Evolutionary conservation across 805 yeast species (phyloP).

Genomic region (Saturnispora mendoncae): DNA sequence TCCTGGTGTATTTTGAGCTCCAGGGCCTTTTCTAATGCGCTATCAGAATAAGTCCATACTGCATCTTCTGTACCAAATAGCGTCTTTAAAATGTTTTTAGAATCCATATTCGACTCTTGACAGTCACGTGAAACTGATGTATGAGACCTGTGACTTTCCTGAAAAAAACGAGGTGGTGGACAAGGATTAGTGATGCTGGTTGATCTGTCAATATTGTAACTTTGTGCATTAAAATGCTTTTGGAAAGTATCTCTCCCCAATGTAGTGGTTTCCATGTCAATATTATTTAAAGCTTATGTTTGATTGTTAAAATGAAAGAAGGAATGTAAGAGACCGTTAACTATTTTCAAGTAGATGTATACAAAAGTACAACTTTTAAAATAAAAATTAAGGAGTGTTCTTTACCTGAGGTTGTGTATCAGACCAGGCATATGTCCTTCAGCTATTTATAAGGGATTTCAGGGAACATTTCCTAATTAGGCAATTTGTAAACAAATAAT

Average conservation of each 20-base stretch:
- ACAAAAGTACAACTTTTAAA: no score
- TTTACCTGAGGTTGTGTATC: no score
- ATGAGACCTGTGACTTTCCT: no score
- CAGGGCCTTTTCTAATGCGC: slow-evolving; percentile 49
- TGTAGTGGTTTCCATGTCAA: neutral
- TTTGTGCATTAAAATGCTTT: neutral
- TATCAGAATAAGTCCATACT: slow-evolving; percentile 49
- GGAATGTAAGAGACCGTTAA: neutral
- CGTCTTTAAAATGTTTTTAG: slow-evolving; percentile 28
- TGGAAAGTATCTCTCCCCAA: neutral
- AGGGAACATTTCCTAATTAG: neutral
- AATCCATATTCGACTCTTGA: neutral
- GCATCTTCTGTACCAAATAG: slow-evolving; percentile 47
- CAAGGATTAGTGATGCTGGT: neutral
- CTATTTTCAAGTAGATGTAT: no score
- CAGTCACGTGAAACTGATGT: no score
- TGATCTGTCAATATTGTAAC: neutral
- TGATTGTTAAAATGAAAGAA: neutral
- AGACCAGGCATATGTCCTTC: no score
- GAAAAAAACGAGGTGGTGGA: neutral
- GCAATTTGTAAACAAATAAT: slow-evolving; percentile 1
- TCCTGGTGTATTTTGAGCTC: slow-evolving; percentile 65
- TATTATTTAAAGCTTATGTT: neutral
- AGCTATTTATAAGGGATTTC: no score
- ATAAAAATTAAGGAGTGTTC: no score